phyloP scores from a whole-genome alignment of 768 basidiomycete species.

The Cystofilobasidium macerans region DNA sequence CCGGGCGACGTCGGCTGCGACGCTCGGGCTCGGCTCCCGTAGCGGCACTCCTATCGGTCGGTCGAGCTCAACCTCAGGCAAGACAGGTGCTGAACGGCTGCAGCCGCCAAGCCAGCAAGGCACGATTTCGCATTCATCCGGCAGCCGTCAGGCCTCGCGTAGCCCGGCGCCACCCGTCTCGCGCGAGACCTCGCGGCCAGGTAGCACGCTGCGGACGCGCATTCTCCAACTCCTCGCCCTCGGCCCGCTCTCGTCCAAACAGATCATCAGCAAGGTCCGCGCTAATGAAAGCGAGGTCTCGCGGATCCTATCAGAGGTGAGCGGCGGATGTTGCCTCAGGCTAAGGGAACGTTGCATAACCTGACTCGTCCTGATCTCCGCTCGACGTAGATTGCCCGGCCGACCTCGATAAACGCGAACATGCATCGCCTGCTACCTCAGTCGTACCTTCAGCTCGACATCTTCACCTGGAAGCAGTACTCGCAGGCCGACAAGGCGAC shows the following conservation, averaged over 20 bases:
- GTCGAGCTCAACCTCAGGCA: neutral
- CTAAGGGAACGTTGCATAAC: no score
- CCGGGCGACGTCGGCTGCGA: neutral
- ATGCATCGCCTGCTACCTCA: constrained; percentile 1
- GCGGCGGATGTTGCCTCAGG: neutral
- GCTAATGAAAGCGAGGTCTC: constrained; percentile 1
- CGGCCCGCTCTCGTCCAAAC: constrained; percentile 9
- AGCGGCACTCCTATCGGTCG: neutral
- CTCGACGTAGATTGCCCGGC: neutral
- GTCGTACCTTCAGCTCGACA: constrained; percentile 19
- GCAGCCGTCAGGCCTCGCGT: neutral
- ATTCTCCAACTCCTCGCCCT: constrained; percentile 21
- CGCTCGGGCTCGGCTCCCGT: neutral
- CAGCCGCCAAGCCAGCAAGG: neutral
- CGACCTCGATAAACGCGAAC: neutral
- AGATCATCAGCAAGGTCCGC: constrained; percentile 9
- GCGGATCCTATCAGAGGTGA: constrained; percentile 2
- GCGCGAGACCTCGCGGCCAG: neutral
- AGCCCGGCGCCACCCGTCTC: neutral
- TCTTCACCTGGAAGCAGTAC: constrained; percentile 20
- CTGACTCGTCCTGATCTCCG: neutral
- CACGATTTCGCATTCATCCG: neutral
- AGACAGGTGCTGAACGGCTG: neutral
- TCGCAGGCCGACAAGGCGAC: neutral
- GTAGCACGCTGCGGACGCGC: constrained; percentile 12